Conservation (phyloP, 768 basidiomycete genomes). For the Termitomyces sp. region DNA sequence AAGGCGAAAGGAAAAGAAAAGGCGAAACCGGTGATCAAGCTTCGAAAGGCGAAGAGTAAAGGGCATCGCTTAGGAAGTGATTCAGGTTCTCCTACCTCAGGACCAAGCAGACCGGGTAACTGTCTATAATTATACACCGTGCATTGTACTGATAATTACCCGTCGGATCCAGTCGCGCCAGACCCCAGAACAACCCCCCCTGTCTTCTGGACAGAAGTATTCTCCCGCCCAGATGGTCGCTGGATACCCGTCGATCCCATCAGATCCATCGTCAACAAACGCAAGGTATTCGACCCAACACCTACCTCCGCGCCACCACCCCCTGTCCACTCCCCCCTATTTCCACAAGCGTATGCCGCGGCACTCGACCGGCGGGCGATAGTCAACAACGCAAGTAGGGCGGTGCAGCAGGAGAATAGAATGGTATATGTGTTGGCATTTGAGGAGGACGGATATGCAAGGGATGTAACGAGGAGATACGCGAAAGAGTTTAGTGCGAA, state of each 20-base stretch:
- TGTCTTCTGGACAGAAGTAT: conserved; percentile 96
- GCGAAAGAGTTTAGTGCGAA: conserved; percentile 75
- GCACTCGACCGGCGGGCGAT: conserved; percentile 13
- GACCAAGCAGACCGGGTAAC: conserved; percentile 18
- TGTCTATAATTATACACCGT: not conserved
- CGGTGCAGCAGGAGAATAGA: conserved; percentile 54
- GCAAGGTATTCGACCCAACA: conserved; percentile 73
- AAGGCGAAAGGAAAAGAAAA: conserved; percentile 57
- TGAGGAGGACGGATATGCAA: conserved; percentile 90
- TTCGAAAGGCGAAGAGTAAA: conserved; percentile 51
- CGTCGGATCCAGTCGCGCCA: conserved; percentile 22
- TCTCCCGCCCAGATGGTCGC: conserved; percentile 82
- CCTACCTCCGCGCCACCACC: conserved; percentile 18
- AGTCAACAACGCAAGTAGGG: conserved; percentile 19
- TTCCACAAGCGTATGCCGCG: conserved; percentile 17
- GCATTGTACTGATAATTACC: not conserved
- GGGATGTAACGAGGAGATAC: conserved; percentile 90
- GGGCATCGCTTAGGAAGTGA: conserved; percentile 35
- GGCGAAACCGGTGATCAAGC: conserved; percentile 45
- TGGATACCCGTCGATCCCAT: conserved; percentile 95
- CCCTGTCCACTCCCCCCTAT: conserved; percentile 11
- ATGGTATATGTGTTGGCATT: conserved; percentile 92
- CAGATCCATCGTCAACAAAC: conserved; percentile 73
- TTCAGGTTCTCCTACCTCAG: conserved; percentile 15
- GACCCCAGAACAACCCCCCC: conserved; percentile 69